Conservation (phyloP, 2,329 filamentous ascomycete species). For the Juglanconis sp. region DNA sequence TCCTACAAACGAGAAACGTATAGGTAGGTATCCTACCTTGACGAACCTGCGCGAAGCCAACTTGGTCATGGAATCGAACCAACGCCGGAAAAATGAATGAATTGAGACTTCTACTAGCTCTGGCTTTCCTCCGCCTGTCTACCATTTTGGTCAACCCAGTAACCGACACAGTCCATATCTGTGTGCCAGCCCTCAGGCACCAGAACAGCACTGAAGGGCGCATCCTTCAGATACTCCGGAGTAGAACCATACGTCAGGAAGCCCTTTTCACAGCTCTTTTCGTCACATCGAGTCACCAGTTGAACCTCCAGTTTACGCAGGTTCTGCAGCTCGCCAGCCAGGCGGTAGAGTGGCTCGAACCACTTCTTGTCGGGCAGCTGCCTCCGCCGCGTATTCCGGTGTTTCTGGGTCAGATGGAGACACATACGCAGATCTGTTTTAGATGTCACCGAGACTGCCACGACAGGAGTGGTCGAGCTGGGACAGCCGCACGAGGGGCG, state of each 20-base stretch:
- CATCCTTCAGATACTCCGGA: not conserved
- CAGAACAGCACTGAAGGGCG: not conserved
- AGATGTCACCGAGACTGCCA: not conserved
- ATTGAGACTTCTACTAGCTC: too few relatives aligned
- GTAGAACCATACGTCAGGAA: not conserved
- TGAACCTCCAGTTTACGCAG: slow-evolving; percentile 7
- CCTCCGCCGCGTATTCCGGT: not conserved
- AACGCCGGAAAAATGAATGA: too few relatives aligned
- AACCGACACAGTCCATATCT: not conserved
- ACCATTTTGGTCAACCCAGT: not conserved
- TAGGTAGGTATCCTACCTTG: too few relatives aligned
- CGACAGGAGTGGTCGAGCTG: too few relatives aligned
- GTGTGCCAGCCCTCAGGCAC: slow-evolving; percentile 9
- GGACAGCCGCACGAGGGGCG: too few relatives aligned
- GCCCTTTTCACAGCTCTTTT: too few relatives aligned
- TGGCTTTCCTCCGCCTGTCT: too few relatives aligned
- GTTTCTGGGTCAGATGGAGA: not conserved
- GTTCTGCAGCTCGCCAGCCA: not conserved
- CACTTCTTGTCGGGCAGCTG: not conserved
- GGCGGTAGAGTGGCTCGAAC: not conserved
- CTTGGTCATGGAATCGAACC: too few relatives aligned
- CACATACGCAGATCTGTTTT: slow-evolving; percentile 3
- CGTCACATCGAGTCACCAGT: not conserved
- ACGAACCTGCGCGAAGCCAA: too few relatives aligned
- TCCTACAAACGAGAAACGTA: too few relatives aligned